Evolutionary conservation across 2,329 filamentous ascomycete species (phyloP).

Genomic region (Clonostachys solani): DNA sequence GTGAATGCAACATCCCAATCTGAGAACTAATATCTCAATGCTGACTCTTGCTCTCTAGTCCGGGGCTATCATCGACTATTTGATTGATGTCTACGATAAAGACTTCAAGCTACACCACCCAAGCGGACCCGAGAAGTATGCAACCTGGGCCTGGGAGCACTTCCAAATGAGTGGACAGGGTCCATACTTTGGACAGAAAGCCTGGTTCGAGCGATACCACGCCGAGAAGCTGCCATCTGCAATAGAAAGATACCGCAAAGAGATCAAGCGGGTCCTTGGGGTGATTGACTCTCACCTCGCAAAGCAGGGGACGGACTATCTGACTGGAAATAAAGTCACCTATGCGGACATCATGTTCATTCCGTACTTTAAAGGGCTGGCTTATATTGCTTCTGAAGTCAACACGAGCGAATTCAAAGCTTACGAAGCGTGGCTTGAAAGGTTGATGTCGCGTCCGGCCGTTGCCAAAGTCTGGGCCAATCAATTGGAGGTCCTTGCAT

Average conservation of each 20-base stretch:
- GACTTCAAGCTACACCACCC: slow-evolving; percentile 6
- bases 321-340: slow-evolving; percentile 12
- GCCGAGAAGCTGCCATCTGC: slow-evolving; percentile 15
- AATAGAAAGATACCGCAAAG: slow-evolving; percentile 17
- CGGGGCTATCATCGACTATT: slow-evolving; percentile 17
- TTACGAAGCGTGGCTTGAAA: slow-evolving; percentile 2
- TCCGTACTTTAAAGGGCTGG: slow-evolving; percentile 6
- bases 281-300: slow-evolving; percentile 14
- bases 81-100: slow-evolving; percentile 17
- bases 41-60: slow-evolving; percentile 4
- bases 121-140: background rate
- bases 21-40: background rate
- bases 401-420: background rate
- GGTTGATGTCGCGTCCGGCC: background rate
- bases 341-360: slow-evolving; percentile 18
- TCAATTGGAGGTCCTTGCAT: too few species aligned
- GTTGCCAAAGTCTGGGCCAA: too few species aligned
- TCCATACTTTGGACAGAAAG: slow-evolving; percentile 36
- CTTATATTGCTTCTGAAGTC: background rate
- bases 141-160: background rate
- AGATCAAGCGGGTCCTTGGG: slow-evolving; percentile 16
- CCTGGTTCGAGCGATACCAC: slow-evolving; percentile 26
- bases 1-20: background rate
- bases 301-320: slow-evolving; percentile 11
- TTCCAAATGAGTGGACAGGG: slow-evolving; percentile 25